phyloP scores from a whole-genome alignment of 2,329 filamentous ascomycete species.

The Helotiales sp. region DNA sequence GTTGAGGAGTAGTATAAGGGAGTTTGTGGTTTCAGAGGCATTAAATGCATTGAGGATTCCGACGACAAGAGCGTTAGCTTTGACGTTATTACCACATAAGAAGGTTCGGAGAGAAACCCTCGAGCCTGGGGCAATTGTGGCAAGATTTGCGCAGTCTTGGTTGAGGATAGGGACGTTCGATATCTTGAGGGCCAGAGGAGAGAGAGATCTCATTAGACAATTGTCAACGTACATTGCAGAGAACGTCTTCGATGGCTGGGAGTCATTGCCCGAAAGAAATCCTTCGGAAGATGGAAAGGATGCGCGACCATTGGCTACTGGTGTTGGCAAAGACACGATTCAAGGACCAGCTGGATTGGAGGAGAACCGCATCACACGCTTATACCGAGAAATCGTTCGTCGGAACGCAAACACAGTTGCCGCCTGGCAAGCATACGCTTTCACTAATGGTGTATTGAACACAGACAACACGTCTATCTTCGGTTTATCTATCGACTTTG shows the following conservation, averaged over 20 bases:
- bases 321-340: slow-evolving; percentile 55
- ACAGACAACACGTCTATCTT: slow-evolving; percentile 95
- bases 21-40: slow-evolving; percentile 90
- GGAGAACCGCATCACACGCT: slow-evolving; percentile 82
- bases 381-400: slow-evolving; percentile 85
- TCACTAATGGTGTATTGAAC: slow-evolving; percentile 97
- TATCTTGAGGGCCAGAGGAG: slow-evolving; percentile 78
- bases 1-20: slow-evolving; percentile 85
- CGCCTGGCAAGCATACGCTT: slow-evolving; percentile 97
- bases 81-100: slow-evolving; percentile 73
- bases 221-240: slow-evolving; percentile 84
- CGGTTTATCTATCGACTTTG: slow-evolving; percentile 90
- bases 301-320: slow-evolving; percentile 40
- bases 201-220: slow-evolving; percentile 70
- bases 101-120: slow-evolving; percentile 75
- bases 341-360: slow-evolving; percentile 68
- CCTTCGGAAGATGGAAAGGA: slow-evolving; percentile 51
- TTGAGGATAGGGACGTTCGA: slow-evolving; percentile 95
- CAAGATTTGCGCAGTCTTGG: slow-evolving; percentile 90
- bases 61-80: slow-evolving; percentile 79
- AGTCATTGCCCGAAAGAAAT: slow-evolving; percentile 66
- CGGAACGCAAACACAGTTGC: slow-evolving; percentile 88
- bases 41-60: slow-evolving; percentile 85
- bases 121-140: slow-evolving; percentile 90
- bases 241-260: slow-evolving; percentile 86